These are phyloP conservation scores for Penicillium sp. DNA, from an alignment of 2,329 filamentous ascomycete genomes.

Conservation along the genomic window DNA sequence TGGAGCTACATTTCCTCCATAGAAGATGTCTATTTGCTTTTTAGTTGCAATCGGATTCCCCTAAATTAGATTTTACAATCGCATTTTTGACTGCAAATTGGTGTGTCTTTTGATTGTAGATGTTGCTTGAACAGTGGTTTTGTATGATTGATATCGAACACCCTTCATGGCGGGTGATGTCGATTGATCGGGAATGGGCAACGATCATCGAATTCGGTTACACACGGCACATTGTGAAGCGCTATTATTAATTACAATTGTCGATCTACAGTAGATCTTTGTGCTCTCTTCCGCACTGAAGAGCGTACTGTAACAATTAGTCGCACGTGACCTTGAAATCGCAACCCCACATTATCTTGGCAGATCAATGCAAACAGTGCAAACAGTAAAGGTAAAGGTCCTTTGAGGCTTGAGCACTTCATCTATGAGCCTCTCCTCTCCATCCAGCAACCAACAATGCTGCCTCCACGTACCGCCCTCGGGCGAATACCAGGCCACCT, in stretches of 20 bases:
- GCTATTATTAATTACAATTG: too few species aligned
- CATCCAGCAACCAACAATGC: conserved; percentile 33
- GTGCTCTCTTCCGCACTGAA: too few species aligned
- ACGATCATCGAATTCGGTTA: too few species aligned
- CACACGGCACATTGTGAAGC: background rate
- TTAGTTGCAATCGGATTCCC: conserved; percentile 35
- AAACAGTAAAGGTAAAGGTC: background rate
- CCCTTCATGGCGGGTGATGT: too few species aligned
- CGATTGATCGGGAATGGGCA: too few species aligned
- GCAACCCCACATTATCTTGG: conserved; percentile 3
- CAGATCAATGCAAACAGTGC: background rate
- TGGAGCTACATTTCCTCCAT: conserved; percentile 30
- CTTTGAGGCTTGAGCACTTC: conserved; percentile 3
- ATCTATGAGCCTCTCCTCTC: background rate
- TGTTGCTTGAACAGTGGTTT: too few species aligned
- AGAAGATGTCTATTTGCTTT: conserved; percentile 29
- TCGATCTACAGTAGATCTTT: too few species aligned
- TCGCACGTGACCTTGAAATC: too few species aligned
- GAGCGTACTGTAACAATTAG: too few species aligned
- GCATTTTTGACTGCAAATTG: background rate
- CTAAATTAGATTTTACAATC: conserved; percentile 26
- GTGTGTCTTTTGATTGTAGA: background rate
- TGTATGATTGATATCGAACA: too few species aligned
- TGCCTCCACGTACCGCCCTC: conserved; percentile 42
- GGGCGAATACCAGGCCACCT: conserved; percentile 49